Percentiles rank a stretch among this genome's conserved stretches.
phyloP scores from a whole-genome alignment of 2,329 filamentous ascomycete genomes.

The Zalaria obscura region DNA sequence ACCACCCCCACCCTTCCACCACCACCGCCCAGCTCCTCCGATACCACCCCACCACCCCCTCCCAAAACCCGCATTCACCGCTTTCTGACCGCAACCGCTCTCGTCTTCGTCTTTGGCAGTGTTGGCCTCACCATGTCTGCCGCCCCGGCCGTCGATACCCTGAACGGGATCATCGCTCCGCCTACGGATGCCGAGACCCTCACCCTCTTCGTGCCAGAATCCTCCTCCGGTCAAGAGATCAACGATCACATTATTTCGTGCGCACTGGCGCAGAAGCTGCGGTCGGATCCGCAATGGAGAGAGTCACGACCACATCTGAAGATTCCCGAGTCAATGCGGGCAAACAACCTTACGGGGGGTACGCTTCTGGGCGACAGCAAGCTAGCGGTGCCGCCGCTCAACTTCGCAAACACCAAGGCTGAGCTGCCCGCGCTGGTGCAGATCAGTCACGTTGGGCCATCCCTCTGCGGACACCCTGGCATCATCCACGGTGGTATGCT shows the following conservation, averaged over 20 bases:
- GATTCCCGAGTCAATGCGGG: conserved; percentile 56
- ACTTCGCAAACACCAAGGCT: conserved; percentile 42
- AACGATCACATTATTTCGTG: conserved; percentile 64
- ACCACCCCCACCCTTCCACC: neutral
- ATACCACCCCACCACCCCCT: neutral
- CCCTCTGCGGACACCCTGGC: conserved; percentile 78
- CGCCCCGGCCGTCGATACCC: conserved; percentile 35
- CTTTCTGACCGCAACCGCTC: conserved; percentile 31
- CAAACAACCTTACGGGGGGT: conserved; percentile 68
- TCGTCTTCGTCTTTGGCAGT: conserved; percentile 34
- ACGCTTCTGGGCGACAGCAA: conserved; percentile 61
- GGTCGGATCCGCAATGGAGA: conserved; percentile 48
- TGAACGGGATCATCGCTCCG: conserved; percentile 36
- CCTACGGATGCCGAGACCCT: conserved; percentile 63
- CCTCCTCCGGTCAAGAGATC: conserved; percentile 40
- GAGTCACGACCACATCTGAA: conserved; percentile 81
- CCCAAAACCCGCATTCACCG: conserved; percentile 15
- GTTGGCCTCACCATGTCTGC: conserved; percentile 44
- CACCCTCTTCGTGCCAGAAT: conserved; percentile 44
- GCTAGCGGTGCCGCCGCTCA: conserved; percentile 67
- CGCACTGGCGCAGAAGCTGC: conserved; percentile 56
- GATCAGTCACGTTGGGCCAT: conserved; percentile 62
- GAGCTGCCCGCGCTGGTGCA: conserved; percentile 45
- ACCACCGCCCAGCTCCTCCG: neutral
- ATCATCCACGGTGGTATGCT: conserved; percentile 84